Conservation (phyloP, 257 asterid species). For the Penstemon eatonii region DNA sequence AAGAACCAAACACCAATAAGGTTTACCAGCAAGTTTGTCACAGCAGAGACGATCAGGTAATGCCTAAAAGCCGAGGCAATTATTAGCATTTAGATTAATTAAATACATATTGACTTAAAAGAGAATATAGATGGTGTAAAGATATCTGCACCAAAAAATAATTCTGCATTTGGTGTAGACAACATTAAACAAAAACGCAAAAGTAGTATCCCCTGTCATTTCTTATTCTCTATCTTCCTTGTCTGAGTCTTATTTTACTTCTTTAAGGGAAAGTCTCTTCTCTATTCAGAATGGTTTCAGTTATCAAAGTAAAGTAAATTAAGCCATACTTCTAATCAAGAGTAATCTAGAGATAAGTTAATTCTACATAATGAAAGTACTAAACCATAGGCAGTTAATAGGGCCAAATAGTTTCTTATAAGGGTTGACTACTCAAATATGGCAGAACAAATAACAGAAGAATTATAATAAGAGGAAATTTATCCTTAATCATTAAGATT, state of each 20-base stretch:
- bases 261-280: background rate
- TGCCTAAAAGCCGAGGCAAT: constrained; percentile 55
- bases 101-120: constrained; percentile 18
- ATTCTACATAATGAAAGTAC: background rate
- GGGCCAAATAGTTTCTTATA: background rate
- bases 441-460: background rate
- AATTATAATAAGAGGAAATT: background rate
- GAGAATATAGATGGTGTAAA: constrained; percentile 21
- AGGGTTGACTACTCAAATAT: background rate
- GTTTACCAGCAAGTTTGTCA: constrained; percentile 89
- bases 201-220: background rate
- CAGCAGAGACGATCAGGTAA: constrained; percentile 89
- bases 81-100: constrained; percentile 8
- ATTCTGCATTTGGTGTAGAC: background rate
- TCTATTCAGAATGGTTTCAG: background rate
- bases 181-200: background rate
- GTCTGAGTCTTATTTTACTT: background rate
- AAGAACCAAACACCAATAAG: constrained; percentile 98
- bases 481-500: background rate
- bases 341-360: background rate
- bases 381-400: background rate
- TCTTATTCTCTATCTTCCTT: background rate
- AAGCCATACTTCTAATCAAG: background rate
- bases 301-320: background rate
- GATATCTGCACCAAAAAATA: constrained; percentile 6